A percentile compares a stretch with the other conserved stretches of the same genome.
These are phyloP conservation scores for Corylus avellana DNA, from an alignment of 306 rosid species.

Conservation along the genomic window DNA sequence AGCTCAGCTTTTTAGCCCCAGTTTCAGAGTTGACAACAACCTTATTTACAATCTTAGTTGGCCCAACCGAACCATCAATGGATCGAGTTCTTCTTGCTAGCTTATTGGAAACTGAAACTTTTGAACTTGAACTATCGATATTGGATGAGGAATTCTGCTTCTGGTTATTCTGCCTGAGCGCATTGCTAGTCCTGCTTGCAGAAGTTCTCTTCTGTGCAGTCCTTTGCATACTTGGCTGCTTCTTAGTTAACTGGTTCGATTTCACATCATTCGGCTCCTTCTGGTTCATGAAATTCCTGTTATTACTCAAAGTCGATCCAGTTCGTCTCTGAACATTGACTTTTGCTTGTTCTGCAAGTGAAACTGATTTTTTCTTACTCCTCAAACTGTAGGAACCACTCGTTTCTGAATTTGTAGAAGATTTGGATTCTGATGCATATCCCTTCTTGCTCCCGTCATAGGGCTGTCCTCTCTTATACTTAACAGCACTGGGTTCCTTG, in stretches of 20 bases:
- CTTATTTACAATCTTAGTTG: constrained; percentile 47
- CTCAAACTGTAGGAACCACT: constrained; percentile 31
- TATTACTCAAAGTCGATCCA: constrained; percentile 36
- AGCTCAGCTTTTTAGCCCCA: constrained; percentile 45
- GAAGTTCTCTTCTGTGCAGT: constrained; percentile 51
- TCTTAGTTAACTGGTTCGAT: constrained; percentile 48
- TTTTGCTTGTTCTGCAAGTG: constrained; percentile 49
- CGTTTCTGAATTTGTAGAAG: constrained; percentile 44
- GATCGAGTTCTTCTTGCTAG: constrained; percentile 41
- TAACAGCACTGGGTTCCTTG: constrained; percentile 27
- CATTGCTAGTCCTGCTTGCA: constrained; percentile 36
- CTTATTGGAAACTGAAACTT: constrained; percentile 41
- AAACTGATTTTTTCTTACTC: constrained; percentile 57
- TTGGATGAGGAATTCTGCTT: constrained; percentile 66
- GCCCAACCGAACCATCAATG: constrained; percentile 37
- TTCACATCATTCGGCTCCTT: constrained; percentile 52
- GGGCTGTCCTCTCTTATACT: constrained; percentile 39
- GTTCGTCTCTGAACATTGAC: constrained; percentile 49
- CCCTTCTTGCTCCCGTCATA: constrained; percentile 39
- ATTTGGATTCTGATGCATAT: constrained; percentile 40
- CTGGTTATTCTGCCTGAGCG: constrained; percentile 71
- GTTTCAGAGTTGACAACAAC: constrained; percentile 39
- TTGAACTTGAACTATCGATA: constrained; percentile 50
- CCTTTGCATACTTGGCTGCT: constrained; percentile 43
- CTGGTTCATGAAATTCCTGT: constrained; percentile 42